Percentiles rank a stretch among this genome's conserved stretches.
Evolutionary conservation across 106 monocot genomes (phyloP).

Genomic region (Dendrobium nobile): DNA sequence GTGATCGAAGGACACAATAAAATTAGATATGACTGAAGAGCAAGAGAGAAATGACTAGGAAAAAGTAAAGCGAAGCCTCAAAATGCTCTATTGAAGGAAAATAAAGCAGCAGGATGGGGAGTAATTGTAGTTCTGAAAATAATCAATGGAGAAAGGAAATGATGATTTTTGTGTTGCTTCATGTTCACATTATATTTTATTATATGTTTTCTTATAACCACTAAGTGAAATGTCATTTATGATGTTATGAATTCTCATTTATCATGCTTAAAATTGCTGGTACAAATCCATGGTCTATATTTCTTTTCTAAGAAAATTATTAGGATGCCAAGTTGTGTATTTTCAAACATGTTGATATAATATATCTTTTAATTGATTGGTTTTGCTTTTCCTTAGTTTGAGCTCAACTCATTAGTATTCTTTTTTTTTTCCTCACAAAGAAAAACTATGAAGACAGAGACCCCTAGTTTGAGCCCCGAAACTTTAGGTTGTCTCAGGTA

Average conservation of each 20-base stretch:
- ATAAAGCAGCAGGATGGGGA: neutral
- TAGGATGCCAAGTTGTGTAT: neutral
- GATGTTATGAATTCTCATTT: neutral
- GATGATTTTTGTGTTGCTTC: neutral
- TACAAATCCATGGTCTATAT: neutral
- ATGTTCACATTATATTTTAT: neutral
- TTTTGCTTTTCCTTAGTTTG: neutral
- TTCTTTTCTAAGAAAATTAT: neutral
- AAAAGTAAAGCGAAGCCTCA: neutral
- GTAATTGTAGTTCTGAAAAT: neutral
- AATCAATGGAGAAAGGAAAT: neutral
- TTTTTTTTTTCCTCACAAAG: too few species aligned
- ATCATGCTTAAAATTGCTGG: neutral
- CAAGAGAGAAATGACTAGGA: neutral
- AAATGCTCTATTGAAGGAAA: neutral
- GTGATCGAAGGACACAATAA: neutral
- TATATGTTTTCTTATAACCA: neutral
- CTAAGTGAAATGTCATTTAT: neutral
- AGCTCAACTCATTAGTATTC: neutral
- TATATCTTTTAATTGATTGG: neutral
- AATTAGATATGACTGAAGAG: neutral
- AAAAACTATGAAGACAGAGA: neutral
- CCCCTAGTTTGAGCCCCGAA: neutral
- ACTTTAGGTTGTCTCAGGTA: neutral
- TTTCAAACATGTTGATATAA: conserved; percentile 1